Percentiles rank a stretch among this genome's conserved stretches.
Conservation (phyloP, 2,329 filamentous ascomycete genomes). For the Claviceps purpurea region DNA sequence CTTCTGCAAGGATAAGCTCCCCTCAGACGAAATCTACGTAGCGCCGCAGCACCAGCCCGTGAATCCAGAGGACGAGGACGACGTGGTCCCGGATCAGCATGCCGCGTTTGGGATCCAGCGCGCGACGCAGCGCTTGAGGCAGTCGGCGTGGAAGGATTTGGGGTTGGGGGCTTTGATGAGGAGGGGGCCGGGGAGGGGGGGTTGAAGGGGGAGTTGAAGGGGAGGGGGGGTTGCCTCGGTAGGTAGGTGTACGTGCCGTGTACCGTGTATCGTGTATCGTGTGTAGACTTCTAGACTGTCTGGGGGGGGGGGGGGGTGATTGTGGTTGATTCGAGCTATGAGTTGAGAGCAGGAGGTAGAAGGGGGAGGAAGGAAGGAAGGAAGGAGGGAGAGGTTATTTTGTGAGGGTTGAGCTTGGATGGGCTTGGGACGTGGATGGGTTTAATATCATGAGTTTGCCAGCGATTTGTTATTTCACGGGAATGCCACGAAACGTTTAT, state of each 20-base stretch:
- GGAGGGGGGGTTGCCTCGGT: background rate
- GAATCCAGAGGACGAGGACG: slow-evolving; percentile 80
- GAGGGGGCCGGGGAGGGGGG: slow-evolving; percentile 33
- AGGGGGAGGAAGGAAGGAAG: background rate
- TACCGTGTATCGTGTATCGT: background rate
- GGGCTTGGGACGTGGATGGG: background rate
- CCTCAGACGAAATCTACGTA: slow-evolving; percentile 74
- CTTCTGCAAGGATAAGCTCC: slow-evolving; percentile 56
- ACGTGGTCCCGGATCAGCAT: slow-evolving; percentile 78
- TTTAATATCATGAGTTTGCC: too few relatives aligned
- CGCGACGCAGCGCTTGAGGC: slow-evolving; percentile 57
- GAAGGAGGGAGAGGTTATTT: background rate
- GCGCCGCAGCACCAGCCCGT: slow-evolving; percentile 65
- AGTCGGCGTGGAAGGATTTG: slow-evolving; percentile 68
- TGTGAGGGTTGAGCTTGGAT: background rate
- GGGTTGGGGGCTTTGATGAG: slow-evolving; percentile 59
- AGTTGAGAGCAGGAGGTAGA: background rate
- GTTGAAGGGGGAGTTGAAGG: slow-evolving; percentile 5
- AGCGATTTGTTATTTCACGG: background rate
- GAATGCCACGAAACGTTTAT: too few relatives aligned
- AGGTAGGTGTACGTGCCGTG: background rate
- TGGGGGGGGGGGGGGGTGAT: background rate
- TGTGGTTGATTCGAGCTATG: background rate
- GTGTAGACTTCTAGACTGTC: too few relatives aligned
- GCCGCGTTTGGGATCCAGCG: slow-evolving; percentile 76